Evolutionary conservation across 441 rosid genomes (phyloP).

Genomic region (Pelargonium myrrhifolium): DNA sequence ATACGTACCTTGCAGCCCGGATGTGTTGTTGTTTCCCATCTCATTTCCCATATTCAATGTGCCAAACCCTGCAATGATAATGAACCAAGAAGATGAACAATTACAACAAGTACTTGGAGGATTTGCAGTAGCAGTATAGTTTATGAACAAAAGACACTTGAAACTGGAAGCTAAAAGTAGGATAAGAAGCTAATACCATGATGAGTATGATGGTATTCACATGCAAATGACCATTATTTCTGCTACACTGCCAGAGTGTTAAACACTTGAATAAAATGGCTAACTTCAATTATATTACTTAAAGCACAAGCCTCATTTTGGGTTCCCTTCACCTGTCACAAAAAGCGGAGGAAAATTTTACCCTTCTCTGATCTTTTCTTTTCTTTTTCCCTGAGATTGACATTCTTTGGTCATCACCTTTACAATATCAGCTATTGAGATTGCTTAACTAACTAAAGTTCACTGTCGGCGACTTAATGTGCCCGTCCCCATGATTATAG

Average conservation of each 20-base stretch:
- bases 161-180: slow-evolving; percentile 9
- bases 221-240: slow-evolving; percentile 25
- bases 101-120: slow-evolving; percentile 13
- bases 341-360: slow-evolving; percentile 16
- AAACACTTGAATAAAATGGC: slow-evolving; percentile 21
- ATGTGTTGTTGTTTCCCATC: slow-evolving; percentile 79
- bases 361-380: not conserved
- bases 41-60: slow-evolving; percentile 50
- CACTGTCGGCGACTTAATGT: slow-evolving; percentile 21
- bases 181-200: slow-evolving; percentile 27
- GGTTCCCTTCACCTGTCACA: slow-evolving; percentile 20
- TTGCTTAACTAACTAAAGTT: slow-evolving; percentile 23
- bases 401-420: slow-evolving; percentile 20
- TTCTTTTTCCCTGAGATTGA: slow-evolving; percentile 17
- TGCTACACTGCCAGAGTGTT: slow-evolving; percentile 32
- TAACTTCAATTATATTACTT: slow-evolving; percentile 30
- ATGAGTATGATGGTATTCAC: slow-evolving; percentile 31
- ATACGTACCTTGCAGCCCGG: slow-evolving; percentile 40
- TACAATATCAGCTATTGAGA: slow-evolving; percentile 19
- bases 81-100: slow-evolving; percentile 21
- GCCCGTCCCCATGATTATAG: slow-evolving; percentile 23
- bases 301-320: slow-evolving; percentile 33
- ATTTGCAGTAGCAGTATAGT: slow-evolving; percentile 13
- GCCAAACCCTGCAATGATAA: slow-evolving; percentile 38
- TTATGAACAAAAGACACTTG: slow-evolving; percentile 17